Percentiles rank a stretch among this genome's conserved stretches.
Conservation (phyloP, 805 yeast species). For the Saccharomycopsis amapae region DNA sequence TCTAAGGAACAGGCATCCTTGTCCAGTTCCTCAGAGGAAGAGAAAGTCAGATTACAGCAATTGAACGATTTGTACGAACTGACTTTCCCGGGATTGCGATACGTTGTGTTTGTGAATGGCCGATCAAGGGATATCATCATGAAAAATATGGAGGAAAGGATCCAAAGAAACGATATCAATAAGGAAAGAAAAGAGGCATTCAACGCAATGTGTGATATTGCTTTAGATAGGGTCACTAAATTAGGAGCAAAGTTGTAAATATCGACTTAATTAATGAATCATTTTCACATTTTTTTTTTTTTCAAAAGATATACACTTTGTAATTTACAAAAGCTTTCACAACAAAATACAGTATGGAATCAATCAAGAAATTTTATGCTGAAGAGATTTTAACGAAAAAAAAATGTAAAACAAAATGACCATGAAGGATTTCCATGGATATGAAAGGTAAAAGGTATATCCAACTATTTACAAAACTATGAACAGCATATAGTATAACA, state of each 20-base stretch:
- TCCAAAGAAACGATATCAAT: conserved; percentile 44
- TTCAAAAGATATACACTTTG: too few species aligned
- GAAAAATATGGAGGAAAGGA: conserved; percentile 52
- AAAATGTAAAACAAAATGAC: neutral
- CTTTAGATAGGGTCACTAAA: conserved; percentile 65
- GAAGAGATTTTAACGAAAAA: neutral
- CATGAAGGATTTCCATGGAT: too few species aligned
- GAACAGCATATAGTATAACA: too few species aligned
- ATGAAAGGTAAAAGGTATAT: too few species aligned
- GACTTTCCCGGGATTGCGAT: conserved; percentile 63
- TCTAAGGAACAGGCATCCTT: conserved; percentile 64
- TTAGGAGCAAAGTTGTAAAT: conserved; percentile 23
- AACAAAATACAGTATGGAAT: neutral
- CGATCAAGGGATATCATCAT: conserved; percentile 60
- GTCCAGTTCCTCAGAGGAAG: conserved; percentile 37
- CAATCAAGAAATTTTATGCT: too few species aligned
- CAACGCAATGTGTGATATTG: conserved; percentile 89
- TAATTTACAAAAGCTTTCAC: too few species aligned
- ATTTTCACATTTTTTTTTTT: too few species aligned
- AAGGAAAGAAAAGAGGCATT: conserved; percentile 62
- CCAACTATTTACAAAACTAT: too few species aligned
- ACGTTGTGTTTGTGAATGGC: conserved; percentile 87
- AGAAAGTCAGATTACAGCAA: conserved; percentile 41
- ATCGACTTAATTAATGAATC: too few species aligned
- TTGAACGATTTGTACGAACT: conserved; percentile 60